Base-by-base conservation (phyloP, 345 rosid species). In the Citrus sp. region DNA sequence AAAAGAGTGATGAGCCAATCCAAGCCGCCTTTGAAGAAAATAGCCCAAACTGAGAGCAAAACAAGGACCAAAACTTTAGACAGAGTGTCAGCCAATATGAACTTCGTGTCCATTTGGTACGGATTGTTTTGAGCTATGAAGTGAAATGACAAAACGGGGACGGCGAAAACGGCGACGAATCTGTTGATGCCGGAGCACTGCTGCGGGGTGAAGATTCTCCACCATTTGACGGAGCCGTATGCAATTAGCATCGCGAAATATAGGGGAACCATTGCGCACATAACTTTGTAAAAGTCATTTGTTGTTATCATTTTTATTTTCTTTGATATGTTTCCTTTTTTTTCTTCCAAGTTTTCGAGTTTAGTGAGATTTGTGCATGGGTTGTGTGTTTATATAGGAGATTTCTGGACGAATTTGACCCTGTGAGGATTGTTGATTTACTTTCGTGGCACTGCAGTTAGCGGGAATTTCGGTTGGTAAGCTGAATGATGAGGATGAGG, bases 1-100 rank as follows among this genome's bases (percentile, higher is more conserved):
- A 88, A 88, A 49, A 87, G 82, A 67, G 89, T 88, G 79, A 88
- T 88, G 28, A 85, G 81, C 91, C 91, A 88, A 66, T 87, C 89
- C 24, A 87, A 72, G 12, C 86, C 79, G 18, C 88, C 87, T 2
- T 72, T 37, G 73, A 76, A 82, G 75, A 80, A 76, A 72, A 80
- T 2, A 1, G 84, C 78, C 86, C 88, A 83, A 2, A 61, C 25
- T 0, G 84, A 80, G 63, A 84, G 85, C 68, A 76, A 46, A 35
- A 75, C 70, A 14, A 88, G 85, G 28, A 79, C 88, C 3, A 78
- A 28, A 12, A 86, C 55, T 69, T 87, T 88, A 4, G 88, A 85
- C 34, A 85, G 42, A 4, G 89, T 82, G 54, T 88, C 88, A 9
- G 91, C 86, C 32, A 84, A n/a, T 34, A 87, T 82, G 83, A 88